These are phyloP conservation scores for Rhododendron vialii DNA, from an alignment of 148 eudicot species.

Conservation along the genomic window DNA sequence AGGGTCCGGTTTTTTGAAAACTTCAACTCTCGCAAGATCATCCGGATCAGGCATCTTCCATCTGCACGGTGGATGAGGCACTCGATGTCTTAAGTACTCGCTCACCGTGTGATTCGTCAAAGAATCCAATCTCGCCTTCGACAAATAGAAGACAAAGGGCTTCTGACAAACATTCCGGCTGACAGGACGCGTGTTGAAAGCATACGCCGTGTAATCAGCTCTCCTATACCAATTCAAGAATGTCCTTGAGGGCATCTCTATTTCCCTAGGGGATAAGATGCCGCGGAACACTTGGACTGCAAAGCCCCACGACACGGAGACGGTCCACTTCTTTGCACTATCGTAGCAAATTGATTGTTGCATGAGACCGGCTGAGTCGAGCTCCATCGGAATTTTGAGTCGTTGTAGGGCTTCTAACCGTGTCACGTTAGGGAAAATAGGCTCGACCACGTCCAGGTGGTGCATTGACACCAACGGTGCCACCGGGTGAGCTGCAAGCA, in stretches of 20 bases:
- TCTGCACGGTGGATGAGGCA: constrained; percentile 53
- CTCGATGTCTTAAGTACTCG: constrained; percentile 50
- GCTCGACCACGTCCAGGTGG: constrained; percentile 92
- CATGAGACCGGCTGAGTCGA: constrained; percentile 79
- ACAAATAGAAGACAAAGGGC: constrained; percentile 73
- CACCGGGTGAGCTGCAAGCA: constrained; percentile 86
- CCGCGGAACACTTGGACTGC: constrained; percentile 78
- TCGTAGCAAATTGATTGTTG: constrained; percentile 92
- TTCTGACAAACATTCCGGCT: constrained; percentile 74
- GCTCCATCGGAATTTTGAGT: constrained; percentile 55
- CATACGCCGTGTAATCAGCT: constrained; percentile 79
- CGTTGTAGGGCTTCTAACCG: constrained; percentile 53
- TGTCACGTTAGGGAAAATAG: constrained; percentile 74
- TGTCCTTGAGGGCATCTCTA: constrained; percentile 92
- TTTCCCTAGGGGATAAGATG: constrained; percentile 71
- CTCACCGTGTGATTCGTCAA: constrained; percentile 48
- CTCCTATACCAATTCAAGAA: constrained; percentile 88
- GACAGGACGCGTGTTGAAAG: constrained; percentile 85
- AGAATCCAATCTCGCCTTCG: constrained; percentile 34
- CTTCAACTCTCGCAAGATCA: constrained; percentile 39
- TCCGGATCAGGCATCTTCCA: constrained; percentile 72
- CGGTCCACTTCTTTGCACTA: constrained; percentile 53
- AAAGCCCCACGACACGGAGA: constrained; percentile 89
- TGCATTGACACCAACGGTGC: constrained; percentile 76
- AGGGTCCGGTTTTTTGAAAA: constrained; percentile 69